Percentiles rank a stretch among this genome's conserved stretches.
phyloP scores from a whole-genome alignment of 805 yeast species.

The Sugiyamaella marilandica region DNA sequence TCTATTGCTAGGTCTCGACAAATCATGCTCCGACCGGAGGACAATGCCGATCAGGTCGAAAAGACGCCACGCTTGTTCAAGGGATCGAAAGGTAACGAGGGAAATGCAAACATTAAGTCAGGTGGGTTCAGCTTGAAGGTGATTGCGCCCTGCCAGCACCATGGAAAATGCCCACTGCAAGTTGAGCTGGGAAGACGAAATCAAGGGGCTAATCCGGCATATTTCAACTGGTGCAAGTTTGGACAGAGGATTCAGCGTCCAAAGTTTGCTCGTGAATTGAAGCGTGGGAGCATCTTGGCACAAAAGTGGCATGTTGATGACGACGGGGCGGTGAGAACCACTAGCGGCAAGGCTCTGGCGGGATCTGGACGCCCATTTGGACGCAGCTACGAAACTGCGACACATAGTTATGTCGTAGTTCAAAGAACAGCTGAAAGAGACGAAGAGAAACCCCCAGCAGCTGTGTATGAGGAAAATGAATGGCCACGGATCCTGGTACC shows the following conservation, averaged over 20 bases:
- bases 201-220: constrained; percentile 18
- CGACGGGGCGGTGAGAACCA: constrained; percentile 53
- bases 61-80: constrained; percentile 19
- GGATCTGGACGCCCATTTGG: constrained; percentile 82
- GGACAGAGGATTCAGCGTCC: constrained; percentile 73
- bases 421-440: constrained; percentile 43
- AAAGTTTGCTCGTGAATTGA: constrained; percentile 71
- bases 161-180: constrained; percentile 80
- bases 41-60: constrained; percentile 27
- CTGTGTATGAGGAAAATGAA: constrained; percentile 7
- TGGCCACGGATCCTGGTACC: constrained; percentile 67
- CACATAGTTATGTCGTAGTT: constrained; percentile 68
- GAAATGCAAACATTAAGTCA: neutral
- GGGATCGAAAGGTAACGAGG: constrained; percentile 8
- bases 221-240: constrained; percentile 68
- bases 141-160: constrained; percentile 90
- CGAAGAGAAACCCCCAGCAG: constrained; percentile 24
- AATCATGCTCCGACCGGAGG: constrained; percentile 76
- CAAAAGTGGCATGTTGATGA: constrained; percentile 53
- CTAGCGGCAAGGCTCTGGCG: constrained; percentile 41
- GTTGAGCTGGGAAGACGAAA: constrained; percentile 46
- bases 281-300: constrained; percentile 72
- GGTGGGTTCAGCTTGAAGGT: constrained; percentile 55
- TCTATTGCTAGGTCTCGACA: constrained; percentile 86
- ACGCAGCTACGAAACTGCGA: constrained; percentile 63